Evolutionary conservation across 176 grass and related monocot species (phyloP).

Genomic region (Cenchrus fungigraminus): DNA sequence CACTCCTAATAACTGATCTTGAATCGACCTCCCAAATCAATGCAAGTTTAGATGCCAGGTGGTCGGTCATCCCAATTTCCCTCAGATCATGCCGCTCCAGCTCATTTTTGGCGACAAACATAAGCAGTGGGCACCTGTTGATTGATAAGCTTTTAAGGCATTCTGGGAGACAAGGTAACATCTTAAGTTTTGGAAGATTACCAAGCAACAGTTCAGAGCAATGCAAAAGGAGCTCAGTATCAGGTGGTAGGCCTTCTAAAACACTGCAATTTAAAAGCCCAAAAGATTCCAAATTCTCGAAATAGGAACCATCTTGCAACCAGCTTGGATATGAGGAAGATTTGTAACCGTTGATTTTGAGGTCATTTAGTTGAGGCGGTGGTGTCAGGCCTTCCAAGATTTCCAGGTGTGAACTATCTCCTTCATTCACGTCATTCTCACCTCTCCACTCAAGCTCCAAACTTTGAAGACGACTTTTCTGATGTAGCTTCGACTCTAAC

Average conservation of each 20-base stretch:
- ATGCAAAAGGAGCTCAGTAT: not conserved
- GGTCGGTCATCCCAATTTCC: not conserved
- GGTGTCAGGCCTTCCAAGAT: slow-evolving; percentile 2
- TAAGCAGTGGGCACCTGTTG: not conserved
- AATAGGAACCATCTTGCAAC: not conserved
- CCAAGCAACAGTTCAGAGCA: not conserved
- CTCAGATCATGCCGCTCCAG: not conserved
- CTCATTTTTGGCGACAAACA: not conserved
- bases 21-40: not conserved
- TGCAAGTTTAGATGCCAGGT: not conserved
- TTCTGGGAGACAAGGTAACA: not conserved
- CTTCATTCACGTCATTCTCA: not conserved
- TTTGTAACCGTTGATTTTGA: not conserved
- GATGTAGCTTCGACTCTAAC: not conserved
- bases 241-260: not conserved
- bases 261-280: not conserved
- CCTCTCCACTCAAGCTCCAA: not conserved
- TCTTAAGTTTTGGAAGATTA: not conserved
- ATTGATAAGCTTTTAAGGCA: not conserved
- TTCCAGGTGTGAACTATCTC: not conserved
- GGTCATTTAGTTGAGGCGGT: not conserved
- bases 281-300: not conserved
- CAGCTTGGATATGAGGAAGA: not conserved
- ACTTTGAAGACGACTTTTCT: not conserved
- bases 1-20: not conserved